Base-by-base conservation (phyloP, 805 yeast species). In the Ogataea angusta region DNA sequence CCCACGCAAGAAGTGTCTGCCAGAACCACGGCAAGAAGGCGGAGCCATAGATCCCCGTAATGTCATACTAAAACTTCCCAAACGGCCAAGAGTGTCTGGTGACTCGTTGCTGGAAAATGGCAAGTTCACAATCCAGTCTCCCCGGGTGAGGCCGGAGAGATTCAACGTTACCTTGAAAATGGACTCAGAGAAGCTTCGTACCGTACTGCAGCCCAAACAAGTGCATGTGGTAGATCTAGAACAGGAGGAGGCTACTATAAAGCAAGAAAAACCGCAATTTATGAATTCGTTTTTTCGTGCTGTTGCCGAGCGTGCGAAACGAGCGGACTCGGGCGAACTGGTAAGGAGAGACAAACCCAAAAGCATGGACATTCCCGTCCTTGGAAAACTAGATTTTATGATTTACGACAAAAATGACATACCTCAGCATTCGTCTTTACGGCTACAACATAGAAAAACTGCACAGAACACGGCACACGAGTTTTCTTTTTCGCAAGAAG, bases 301-400 rank as follows among this genome's bases (percentile, higher is more conserved):
- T 39, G 68, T 73, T 68, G 66, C 71, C 62, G 57, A 57, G 12
- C 47, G 57, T 16, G 57, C 63, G 3, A 58, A 66, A 10, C 54
- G 49, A 30, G 42, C 59, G 13, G 38, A 21, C 14, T 4, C 16
- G 3, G 26, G 10, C 16, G 28, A 17, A n/a, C 5, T 16, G 26
- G 8, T 6, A 23, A 26, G 34, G 46, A 63, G 3, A 66, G 60
- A 30, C 61, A 60, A 35, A 60, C 54, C 21, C 5, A n/a, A 18
- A 18, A 13, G 16, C 18, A 52, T 72, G 34, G 48, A 50, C 2
- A 65, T 69, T 3, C 70, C 69, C 0, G 34, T 38, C 2, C 34
- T 73, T 2, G 42, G 48, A 4, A 50, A 52, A 16, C 51, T 56
- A 2, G 54, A 55, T 18, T 60, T 73, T 47, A 69, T 68, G 49